Evolutionary conservation across 805 yeast genomes (phyloP).

Genomic region (Wickerhamiella alocasiicola): DNA sequence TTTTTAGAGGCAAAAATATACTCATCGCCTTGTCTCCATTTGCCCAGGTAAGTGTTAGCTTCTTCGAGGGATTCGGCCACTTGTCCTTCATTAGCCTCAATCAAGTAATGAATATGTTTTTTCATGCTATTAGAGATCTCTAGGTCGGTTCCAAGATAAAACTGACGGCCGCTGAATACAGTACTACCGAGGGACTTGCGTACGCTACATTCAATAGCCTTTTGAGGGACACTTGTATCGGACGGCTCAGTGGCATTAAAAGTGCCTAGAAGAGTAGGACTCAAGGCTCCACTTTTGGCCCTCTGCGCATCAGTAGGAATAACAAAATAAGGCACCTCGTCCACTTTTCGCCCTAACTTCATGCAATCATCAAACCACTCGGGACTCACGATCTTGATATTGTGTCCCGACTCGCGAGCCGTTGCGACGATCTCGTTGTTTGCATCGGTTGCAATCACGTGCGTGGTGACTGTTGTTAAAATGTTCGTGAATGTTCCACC

Average conservation of each 20-base stretch:
- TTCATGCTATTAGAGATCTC: conserved; percentile 36
- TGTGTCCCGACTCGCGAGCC: conserved; percentile 30
- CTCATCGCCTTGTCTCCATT: conserved; percentile 45
- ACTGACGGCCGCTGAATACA: conserved; percentile 32
- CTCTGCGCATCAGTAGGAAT: not conserved
- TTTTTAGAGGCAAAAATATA: conserved; percentile 36
- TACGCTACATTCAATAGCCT: conserved; percentile 22
- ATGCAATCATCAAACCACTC: conserved; percentile 71
- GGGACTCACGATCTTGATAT: conserved; percentile 44
- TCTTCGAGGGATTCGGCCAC: conserved; percentile 25
- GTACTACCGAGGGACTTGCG: conserved; percentile 18
- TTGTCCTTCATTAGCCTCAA: conserved; percentile 44
- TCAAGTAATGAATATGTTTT: conserved; percentile 33
- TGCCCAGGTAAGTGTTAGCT: conserved; percentile 48
- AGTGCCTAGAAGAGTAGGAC: conserved; percentile 13
- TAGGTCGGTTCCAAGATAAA: conserved; percentile 46
- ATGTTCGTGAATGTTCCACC: conserved; percentile 65
- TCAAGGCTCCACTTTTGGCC: not conserved
- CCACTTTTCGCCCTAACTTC: conserved; percentile 37
- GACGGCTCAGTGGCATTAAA: conserved; percentile 9
- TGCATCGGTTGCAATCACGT: conserved; percentile 47
- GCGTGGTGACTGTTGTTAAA: conserved; percentile 64
- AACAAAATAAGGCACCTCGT: conserved; percentile 44
- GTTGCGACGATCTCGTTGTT: conserved; percentile 46
- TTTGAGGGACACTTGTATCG: conserved; percentile 16